Evolutionary conservation across 176 grass and related monocot species (phyloP).

Genomic region (Carex kokanica): DNA sequence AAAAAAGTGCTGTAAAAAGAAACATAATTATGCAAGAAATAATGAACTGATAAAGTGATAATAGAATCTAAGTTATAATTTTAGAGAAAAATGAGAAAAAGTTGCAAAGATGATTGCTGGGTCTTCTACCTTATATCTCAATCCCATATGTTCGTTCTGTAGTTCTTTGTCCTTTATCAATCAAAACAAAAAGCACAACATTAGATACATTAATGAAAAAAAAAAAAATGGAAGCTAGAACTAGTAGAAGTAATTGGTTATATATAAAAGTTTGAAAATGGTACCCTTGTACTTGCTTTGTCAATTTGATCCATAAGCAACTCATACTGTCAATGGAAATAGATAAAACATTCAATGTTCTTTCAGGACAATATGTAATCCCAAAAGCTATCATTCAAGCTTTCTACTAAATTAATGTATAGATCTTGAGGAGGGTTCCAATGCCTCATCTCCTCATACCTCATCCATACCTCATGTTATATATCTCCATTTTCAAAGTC

Average conservation of each 20-base stretch:
- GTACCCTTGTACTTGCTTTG: conserved; percentile 62
- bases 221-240: neutral
- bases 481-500: no score
- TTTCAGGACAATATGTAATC: neutral
- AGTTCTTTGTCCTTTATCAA: conserved; percentile 49
- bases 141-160: conserved; percentile 58
- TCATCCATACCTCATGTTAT: no score
- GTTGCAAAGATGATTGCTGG: neutral
- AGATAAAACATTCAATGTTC: neutral
- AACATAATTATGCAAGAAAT: neutral
- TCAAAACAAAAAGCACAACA: neutral
- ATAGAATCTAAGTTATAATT: neutral
- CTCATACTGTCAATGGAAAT: conserved; percentile 49
- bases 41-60: neutral
- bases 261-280: neutral
- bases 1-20: neutral
- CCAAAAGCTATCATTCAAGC: neutral
- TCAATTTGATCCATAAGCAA: conserved; percentile 63
- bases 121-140: conserved; percentile 58
- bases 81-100: neutral
- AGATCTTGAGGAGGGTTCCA: neutral
- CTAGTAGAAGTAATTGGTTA: neutral
- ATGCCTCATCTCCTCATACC: no score
- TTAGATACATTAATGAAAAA: neutral
- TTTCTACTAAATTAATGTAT: neutral